Conservation (phyloP, 2,329 filamentous ascomycete species). For the Colletotrichum viniferum region DNA sequence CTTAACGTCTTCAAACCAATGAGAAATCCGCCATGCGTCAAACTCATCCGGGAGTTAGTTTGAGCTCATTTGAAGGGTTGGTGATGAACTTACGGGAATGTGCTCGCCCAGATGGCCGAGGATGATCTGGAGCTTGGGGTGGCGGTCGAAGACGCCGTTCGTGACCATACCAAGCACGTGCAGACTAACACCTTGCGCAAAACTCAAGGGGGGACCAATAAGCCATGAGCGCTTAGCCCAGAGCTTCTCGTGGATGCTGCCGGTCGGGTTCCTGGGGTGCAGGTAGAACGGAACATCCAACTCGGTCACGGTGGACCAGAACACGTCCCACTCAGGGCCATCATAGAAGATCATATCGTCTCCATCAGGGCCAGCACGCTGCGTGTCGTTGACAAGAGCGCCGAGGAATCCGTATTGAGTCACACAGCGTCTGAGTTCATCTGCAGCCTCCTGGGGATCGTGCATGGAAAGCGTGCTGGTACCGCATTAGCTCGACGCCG, state of each 20-base stretch:
- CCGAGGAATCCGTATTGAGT: conserved; percentile 65
- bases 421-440: conserved; percentile 57
- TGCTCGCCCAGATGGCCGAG: background rate
- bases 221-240: background rate
- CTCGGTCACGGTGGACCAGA: background rate
- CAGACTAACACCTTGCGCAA: background rate
- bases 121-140: background rate
- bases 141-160: background rate
- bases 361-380: background rate
- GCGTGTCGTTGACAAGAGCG: conserved; percentile 29
- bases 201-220: background rate
- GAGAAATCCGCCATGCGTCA: accelerated
- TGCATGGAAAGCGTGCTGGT: background rate
- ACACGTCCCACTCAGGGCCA: background rate
- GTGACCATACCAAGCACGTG: background rate
- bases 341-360: background rate
- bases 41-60: background rate
- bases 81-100: no score
- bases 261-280: background rate
- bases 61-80: no score
- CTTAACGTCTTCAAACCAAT: background rate
- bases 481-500: background rate
- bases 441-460: conserved; percentile 2
- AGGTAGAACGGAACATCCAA: background rate
- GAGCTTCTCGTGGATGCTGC: background rate